These are phyloP conservation scores for Thermothielavioides terrestris DNA, from an alignment of 495 filamentous ascomycete species.

Conservation along the genomic window DNA sequence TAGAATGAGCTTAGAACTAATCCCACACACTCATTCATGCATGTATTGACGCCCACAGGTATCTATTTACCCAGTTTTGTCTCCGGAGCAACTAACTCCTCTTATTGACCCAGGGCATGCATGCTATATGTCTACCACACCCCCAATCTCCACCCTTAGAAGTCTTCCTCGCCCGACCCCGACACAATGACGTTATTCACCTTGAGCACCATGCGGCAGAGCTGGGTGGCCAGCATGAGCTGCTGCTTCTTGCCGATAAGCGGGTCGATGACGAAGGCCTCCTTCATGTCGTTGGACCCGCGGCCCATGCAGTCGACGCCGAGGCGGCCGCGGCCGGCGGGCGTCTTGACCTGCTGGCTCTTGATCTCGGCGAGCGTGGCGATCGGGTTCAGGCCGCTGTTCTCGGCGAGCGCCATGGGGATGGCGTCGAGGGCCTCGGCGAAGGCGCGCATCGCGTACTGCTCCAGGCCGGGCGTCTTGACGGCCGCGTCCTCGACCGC, in stretches of 20 bases:
- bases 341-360: constrained; percentile 87
- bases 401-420: constrained; percentile 95
- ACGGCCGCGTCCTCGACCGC: constrained; percentile 93
- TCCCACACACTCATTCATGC: constrained; percentile 12
- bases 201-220: constrained; percentile 99
- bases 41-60: constrained; percentile 6
- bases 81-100: too few relatives aligned
- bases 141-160: constrained; percentile 41
- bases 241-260: constrained; percentile 97
- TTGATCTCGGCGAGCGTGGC: constrained; percentile 92
- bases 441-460: constrained; percentile 98
- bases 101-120: too few relatives aligned
- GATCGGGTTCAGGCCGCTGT: constrained; percentile 92
- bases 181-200: constrained; percentile 94
- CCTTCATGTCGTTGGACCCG: constrained; percentile 91
- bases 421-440: constrained; percentile 89
- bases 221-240: constrained; percentile 87
- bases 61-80: too few relatives aligned
- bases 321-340: constrained; percentile 53
- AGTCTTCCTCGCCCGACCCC: constrained; percentile 86
- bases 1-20: too few relatives aligned
- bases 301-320: constrained; percentile 97
- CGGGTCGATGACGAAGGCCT: constrained; percentile 96
- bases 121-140: too few relatives aligned
- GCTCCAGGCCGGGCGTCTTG: constrained; percentile 91